Base-by-base conservation (phyloP, 148 eudicot species). In the Talinum fruticosum region DNA sequence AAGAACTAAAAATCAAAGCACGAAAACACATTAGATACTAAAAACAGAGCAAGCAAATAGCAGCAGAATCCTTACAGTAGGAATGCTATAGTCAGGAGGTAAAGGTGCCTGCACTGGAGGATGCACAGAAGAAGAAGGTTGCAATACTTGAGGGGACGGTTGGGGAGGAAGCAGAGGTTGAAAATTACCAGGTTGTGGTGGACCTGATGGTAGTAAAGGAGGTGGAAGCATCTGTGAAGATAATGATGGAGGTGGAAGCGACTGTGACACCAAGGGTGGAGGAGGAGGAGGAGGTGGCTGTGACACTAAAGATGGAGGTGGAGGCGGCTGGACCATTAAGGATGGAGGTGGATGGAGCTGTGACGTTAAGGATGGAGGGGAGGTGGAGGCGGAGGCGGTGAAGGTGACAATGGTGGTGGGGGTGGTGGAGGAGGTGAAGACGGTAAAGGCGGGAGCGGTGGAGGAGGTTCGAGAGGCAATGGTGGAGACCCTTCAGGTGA, bases 371-470 rank as follows among this genome's bases (percentile, higher is more conserved):
- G 84, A 80, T 16, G 86, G 82, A 26, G 86, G 80, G 90, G 86
- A 0, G 87, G 85, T 6, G 88, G 83, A 10, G 85, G 81, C 21
- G 89, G 83, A 16, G 86, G 84, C 36, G 87, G 83, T 0, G 84
- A 69, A 10, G 87, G 84, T 10, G 88, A 73, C 21, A 66, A 41
- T 28, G 86, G 86, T 7, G 91, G 88, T 16, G 90, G 82, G 21
- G 85, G 78, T 3, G 87, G 85, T 12, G 96, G 93, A 38, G 85
- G 88, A 28, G 96, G 97, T 44, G 98, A 92, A 49, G 91, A 68
- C 62, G 97, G 98, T 68, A 92, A 84, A 66, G 97, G 98, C 26
- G 98, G 98, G 38, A 91, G 89, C 6, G 82, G 82, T 67, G 98
- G 96, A 51, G 97, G 97, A 79, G 96, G 85, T 77, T 81, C 88